Evolutionary conservation across 1,284 basidiomycete genomes (phyloP).

Genomic region (Sanghuangporus weigelae): DNA sequence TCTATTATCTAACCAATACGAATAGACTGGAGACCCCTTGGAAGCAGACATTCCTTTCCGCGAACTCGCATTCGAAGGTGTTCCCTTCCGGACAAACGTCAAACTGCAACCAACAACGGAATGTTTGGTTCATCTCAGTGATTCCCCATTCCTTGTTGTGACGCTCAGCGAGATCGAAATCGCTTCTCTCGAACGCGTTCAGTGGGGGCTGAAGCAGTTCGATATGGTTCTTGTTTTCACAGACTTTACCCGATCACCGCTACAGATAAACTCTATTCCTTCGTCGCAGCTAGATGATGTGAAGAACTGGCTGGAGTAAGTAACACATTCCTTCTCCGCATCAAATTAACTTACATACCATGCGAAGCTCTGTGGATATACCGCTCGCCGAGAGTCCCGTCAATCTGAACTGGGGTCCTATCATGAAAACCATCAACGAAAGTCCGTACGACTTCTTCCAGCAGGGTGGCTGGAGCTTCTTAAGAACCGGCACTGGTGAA

Average conservation of each 20-base stretch:
- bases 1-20: slow-evolving; percentile 12
- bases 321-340: slow-evolving; percentile 22
- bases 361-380: slow-evolving; percentile 85
- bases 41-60: slow-evolving; percentile 97
- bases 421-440: slow-evolving; percentile 97
- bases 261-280: slow-evolving; percentile 97
- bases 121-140: slow-evolving; percentile 93
- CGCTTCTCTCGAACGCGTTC: slow-evolving; percentile 94
- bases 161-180: slow-evolving; percentile 95
- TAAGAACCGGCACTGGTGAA: slow-evolving; percentile 63
- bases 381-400: slow-evolving; percentile 95
- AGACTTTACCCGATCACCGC: slow-evolving; percentile 88
- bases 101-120: slow-evolving; percentile 96
- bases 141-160: slow-evolving; percentile 94
- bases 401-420: slow-evolving; percentile 96
- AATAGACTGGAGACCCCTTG: slow-evolving; percentile 73
- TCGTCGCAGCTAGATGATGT: slow-evolving; percentile 88
- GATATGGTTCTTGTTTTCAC: slow-evolving; percentile 96
- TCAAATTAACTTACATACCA: background rate
- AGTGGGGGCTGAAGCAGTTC: slow-evolving; percentile 95
- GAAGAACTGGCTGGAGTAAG: slow-evolving; percentile 97
- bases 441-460: slow-evolving; percentile 96
- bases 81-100: slow-evolving; percentile 93
- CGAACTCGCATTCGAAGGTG: slow-evolving; percentile 95
- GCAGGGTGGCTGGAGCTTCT: slow-evolving; percentile 93